Evolutionary conservation across 108 stramenopile species (phyloP).

Genomic region (Discostella stelligeroides): DNA sequence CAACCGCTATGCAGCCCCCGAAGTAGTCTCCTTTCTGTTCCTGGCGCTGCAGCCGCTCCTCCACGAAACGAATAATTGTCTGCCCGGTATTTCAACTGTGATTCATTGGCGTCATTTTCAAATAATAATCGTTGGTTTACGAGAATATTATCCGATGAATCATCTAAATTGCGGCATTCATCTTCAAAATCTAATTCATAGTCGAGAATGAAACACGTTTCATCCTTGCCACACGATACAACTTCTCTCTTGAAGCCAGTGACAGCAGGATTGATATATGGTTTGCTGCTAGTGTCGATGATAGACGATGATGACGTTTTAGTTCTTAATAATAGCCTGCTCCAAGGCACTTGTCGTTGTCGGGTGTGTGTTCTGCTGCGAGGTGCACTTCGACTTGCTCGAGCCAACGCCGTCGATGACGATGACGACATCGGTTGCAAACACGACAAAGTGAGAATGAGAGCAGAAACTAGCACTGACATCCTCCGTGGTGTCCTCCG

Average conservation of each 20-base stretch:
- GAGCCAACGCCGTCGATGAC: neutral
- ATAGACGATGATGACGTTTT: neutral
- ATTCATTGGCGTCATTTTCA: no score
- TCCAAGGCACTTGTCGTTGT: neutral
- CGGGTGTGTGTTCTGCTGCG: neutral
- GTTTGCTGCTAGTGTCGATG: neutral
- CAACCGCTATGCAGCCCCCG: neutral
- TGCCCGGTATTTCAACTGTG: no score
- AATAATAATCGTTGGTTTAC: no score
- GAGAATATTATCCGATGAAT: no score
- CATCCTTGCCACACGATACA: no score
- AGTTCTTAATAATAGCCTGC: neutral
- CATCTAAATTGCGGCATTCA: no score
- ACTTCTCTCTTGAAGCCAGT: no score
- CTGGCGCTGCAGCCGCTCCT: neutral
- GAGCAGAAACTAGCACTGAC: no score
- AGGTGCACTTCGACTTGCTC: no score
- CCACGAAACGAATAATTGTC: neutral
- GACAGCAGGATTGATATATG: neutral
- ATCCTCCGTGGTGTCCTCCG: no score
- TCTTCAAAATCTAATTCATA: neutral
- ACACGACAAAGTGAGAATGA: neutral
- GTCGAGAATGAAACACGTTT: neutral
- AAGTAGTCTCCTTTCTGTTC: neutral
- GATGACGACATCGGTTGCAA: neutral